phyloP scores from a whole-genome alignment of 306 rosid species.

The Quercus berberidifolia region DNA sequence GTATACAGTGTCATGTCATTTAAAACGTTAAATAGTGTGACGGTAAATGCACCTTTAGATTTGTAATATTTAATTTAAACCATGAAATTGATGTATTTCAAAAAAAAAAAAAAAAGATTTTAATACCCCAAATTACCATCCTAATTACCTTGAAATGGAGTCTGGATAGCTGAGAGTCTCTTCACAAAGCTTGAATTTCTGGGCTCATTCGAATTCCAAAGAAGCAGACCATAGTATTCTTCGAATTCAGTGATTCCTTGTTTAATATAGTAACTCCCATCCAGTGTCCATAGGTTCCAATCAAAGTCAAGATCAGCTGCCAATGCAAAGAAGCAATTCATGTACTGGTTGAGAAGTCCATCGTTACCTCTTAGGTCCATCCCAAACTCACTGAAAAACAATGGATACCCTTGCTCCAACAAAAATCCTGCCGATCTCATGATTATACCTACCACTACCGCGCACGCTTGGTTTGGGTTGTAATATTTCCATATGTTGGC shows the following conservation, averaged over 20 bases:
- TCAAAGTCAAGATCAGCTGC: constrained; percentile 82
- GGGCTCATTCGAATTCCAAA: constrained; percentile 46
- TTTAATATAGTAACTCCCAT: constrained; percentile 73
- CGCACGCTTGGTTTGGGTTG: constrained; percentile 81
- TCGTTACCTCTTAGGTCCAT: constrained; percentile 68
- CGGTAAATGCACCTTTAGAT: rapidly evolving
- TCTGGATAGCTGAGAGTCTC: constrained; percentile 57
- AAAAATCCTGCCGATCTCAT: constrained; percentile 52
- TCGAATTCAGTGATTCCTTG: constrained; percentile 65
- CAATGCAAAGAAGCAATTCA: constrained; percentile 54
- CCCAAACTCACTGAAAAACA: constrained; percentile 83
- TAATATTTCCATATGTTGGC: constrained; percentile 61
- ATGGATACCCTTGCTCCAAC: constrained; percentile 67
- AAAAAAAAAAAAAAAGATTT: background rate
- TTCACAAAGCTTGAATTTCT: constrained; percentile 50
- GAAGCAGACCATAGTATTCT: constrained; percentile 64
- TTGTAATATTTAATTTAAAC: too few relatives aligned
- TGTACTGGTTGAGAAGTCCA: constrained; percentile 66
- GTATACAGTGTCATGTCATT: too few relatives aligned
- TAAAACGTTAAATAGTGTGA: too few relatives aligned
- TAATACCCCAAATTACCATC: too few relatives aligned
- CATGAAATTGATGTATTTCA: too few relatives aligned
- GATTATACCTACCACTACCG: constrained; percentile 40
- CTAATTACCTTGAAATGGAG: constrained; percentile 69
- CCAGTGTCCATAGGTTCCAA: constrained; percentile 82